Conservation (phyloP, 148 eudicot species). For the Persicaria maculosa region DNA sequence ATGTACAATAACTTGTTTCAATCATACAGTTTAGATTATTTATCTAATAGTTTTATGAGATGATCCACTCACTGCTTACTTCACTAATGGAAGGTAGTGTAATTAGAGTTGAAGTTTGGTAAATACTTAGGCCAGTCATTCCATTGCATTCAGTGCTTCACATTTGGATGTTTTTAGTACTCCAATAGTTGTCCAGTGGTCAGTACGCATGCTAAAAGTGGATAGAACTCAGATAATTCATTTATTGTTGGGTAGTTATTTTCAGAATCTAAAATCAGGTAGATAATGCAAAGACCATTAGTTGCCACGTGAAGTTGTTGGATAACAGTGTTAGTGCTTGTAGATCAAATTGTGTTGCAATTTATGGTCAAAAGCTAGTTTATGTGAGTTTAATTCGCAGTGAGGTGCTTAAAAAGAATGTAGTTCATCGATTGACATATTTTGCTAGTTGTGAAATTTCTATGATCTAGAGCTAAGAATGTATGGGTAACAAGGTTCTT, state of each 20-base stretch:
- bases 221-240: neutral
- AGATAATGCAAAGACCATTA: neutral
- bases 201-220: neutral
- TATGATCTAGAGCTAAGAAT: neutral
- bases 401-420: neutral
- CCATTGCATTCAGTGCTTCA: neutral
- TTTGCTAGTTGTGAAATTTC: neutral
- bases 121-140: neutral
- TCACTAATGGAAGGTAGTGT: neutral
- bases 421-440: conserved; percentile 2
- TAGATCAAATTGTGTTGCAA: neutral
- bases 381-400: neutral
- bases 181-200: neutral
- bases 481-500: neutral
- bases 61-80: neutral
- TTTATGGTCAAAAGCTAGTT: neutral
- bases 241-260: neutral
- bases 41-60: neutral
- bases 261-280: neutral
- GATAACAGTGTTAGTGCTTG: neutral
- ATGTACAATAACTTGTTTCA: neutral
- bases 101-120: neutral
- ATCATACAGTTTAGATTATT: neutral
- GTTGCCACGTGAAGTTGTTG: neutral
- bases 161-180: neutral